Base-by-base conservation (phyloP, 345 rosid genomes). In the Euphorbia tirucalli region DNA sequence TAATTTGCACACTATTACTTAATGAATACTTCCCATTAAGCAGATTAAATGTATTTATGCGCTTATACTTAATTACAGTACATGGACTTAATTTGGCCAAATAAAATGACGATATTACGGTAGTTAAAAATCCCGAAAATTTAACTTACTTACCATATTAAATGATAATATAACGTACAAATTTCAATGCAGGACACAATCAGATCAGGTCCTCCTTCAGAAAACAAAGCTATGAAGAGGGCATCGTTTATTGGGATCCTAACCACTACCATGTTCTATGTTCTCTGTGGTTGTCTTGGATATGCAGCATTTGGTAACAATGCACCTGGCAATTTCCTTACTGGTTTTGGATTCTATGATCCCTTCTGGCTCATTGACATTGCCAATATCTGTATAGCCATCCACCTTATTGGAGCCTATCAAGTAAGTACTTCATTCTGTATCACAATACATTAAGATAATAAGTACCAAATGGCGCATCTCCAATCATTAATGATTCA, bases 261-360 rank as follows among this genome's bases (percentile, higher is more conserved):
- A 0, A 52, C 62, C 10, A 92, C 95, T 25, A 89, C 98, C 32
- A 4, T 81, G 46, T 94, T 94, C 87, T 94, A 94, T 37, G 63
- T 87, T 2, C 74, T 87, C 10, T 94, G 98, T 32, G 97, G 96
- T 27, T 82, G 90, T 60, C 0, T 90, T 4, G 98, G 98, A 11
- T 94, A 94, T 39, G 93, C 95, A 2, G 98, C 98, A 0, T 93
- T 93, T 25, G 98, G 97, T 1, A 93, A 90, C 59, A 46, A 76
- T 4, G 96, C 98, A 0, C 96, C 97, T 0, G 98, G 97, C 65
- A 91, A 91, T 79, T 88, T 93, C 79, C 87, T 93, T 54, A 91
- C 98, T 0, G 98, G 93, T 5, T 92, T 92, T 16, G 98, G 95
- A 11, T 94, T 92, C 81, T 89, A 81, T 44, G 95, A 92, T 37